These are phyloP conservation scores for Cytospora leucostoma DNA, from an alignment of 2,329 filamentous ascomycete genomes.

Conservation along the genomic window DNA sequence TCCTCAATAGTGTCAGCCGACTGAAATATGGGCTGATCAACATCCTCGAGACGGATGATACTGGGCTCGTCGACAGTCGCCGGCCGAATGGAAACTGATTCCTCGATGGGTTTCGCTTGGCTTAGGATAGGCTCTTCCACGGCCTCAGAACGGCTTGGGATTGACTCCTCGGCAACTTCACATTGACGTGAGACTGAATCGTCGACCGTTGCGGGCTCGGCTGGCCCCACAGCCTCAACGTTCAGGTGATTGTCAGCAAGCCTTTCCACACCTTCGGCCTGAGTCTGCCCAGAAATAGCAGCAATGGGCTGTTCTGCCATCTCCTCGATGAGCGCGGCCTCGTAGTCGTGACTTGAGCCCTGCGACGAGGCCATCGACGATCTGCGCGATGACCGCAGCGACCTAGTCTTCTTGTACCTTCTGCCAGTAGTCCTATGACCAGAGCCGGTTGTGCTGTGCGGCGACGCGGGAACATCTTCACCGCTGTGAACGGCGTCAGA, in stretches of 20 bases:
- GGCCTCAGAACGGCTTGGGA: neutral
- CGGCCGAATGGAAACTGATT: neutral
- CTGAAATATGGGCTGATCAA: neutral
- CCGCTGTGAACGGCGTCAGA: slow-evolving; percentile 9
- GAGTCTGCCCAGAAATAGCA: slow-evolving; percentile 1
- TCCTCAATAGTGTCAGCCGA: neutral
- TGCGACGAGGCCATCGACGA: slow-evolving; percentile 10
- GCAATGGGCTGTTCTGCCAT: neutral
- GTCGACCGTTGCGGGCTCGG: neutral
- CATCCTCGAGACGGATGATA: neutral
- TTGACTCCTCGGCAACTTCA: neutral
- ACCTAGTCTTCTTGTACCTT: slow-evolving; percentile 25
- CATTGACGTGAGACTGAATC: neutral
- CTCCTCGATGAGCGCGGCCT: neutral
- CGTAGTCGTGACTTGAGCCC: neutral
- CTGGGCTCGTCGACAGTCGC: neutral
- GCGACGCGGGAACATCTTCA: neutral
- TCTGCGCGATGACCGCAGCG: slow-evolving; percentile 12
- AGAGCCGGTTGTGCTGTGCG: neutral
- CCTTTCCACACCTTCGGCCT: neutral
- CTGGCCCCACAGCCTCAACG: neutral
- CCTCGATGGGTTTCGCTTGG: neutral
- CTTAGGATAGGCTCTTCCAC: neutral
- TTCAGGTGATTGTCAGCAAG: neutral
- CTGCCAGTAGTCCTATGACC: slow-evolving; percentile 14